Evolutionary conservation across 1,139 yeast species (phyloP), one percentile per base, ranked within the genome.

Genomic region (Zygosaccharomyces pseudobailii): DNA sequence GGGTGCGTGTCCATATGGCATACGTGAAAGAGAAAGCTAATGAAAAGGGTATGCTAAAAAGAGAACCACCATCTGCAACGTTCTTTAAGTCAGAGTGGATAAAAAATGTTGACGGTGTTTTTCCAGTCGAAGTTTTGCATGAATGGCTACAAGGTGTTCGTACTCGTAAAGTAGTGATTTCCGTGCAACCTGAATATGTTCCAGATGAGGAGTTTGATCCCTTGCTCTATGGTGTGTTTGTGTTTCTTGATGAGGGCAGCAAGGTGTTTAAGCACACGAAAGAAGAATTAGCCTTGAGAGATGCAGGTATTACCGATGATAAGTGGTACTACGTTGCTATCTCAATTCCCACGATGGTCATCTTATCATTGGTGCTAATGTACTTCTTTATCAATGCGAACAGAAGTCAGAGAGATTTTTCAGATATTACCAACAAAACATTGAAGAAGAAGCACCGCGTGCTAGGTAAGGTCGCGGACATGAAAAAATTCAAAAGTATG

Each of bases 81-180:
- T 84, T 87, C 60, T 84, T 71, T 68, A 67, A 78, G 1, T 73
- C 88, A 9, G 92, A 83, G 8, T 87, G 95, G 95, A 46, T 85
- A 9, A 67, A 72, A 8, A 85, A 83, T 58, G 71, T 72, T 24
- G 76, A 76, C 50, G 96, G 96, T 9, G 76, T 72, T 59, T 79
- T 66, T 56, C 82, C 90, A 3, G 62, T 88, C 38, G 76, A 76
- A 33, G 69, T 87, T 33, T 66, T 74, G 30, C 78, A 77, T 48
- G 79, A 74, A 19, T 86, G 94, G 87, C 69, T 87, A 31, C 69
- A 70, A 30, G 82, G 75, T 2, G 65, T 70, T 52, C 76, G 73
- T 55, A 63, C 69, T 55, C 71, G 75, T 60, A 68, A 74, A 57
- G 71, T 76, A 47, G 68, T 77, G 46, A 67, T 87, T 41, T 73